phyloP scores from a whole-genome alignment of 345 rosid species.

The Limnanthes douglasii region DNA sequence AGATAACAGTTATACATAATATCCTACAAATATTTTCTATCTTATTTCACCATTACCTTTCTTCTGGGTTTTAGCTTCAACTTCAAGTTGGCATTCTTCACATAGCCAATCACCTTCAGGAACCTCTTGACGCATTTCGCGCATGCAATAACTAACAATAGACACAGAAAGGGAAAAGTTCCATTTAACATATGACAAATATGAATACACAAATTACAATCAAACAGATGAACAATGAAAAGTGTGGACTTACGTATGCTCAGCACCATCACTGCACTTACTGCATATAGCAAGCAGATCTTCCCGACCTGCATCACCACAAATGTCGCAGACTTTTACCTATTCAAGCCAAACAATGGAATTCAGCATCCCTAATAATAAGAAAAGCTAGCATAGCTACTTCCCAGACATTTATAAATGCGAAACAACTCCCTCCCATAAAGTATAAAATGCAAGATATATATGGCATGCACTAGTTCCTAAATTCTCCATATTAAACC shows the following conservation, averaged over 20 bases:
- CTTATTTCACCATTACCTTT: too few relatives aligned
- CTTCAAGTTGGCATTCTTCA: conserved; percentile 81
- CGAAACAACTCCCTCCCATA: background rate
- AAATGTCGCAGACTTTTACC: conserved; percentile 99
- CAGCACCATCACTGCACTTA: conserved; percentile 93
- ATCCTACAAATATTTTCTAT: too few relatives aligned
- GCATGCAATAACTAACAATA: conserved; percentile 81
- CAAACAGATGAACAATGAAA: too few relatives aligned
- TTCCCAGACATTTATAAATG: background rate
- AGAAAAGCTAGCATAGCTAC: conserved; percentile 6
- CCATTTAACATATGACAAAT: background rate
- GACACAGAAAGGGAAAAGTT: background rate
- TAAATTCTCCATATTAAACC: too few relatives aligned
- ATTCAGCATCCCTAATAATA: too few relatives aligned
- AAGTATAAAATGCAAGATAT: background rate
- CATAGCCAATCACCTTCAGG: conserved; percentile 97
- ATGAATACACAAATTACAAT: conserved; percentile 2
- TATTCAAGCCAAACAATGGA: too few relatives aligned
- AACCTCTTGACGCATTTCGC: conserved; percentile 62
- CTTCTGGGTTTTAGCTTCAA: conserved; percentile 52
- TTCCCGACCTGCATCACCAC: conserved; percentile 99
- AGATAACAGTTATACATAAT: too few relatives aligned
- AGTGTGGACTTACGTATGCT: conserved; percentile 73
- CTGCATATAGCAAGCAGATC: conserved; percentile 90
- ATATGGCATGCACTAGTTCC: too few relatives aligned